Evolutionary conservation across 495 filamentous ascomycete species (phyloP).

Genomic region (Filosporella fistucella): DNA sequence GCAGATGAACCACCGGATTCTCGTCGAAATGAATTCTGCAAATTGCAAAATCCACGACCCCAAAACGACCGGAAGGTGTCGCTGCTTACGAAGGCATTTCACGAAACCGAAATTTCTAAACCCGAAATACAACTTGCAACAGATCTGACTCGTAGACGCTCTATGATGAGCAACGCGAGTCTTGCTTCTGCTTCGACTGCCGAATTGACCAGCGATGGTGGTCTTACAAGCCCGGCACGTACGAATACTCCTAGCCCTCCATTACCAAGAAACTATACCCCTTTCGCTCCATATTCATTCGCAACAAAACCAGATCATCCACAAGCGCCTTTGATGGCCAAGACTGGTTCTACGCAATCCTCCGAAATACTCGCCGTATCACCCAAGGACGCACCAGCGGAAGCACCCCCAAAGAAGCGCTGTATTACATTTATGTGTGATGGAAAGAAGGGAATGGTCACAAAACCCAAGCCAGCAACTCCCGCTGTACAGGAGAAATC

Average conservation of each 20-base stretch:
- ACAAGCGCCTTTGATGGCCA: background rate
- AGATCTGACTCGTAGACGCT: conserved; percentile 51
- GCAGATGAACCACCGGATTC: conserved; percentile 51
- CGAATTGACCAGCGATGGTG: conserved; percentile 88
- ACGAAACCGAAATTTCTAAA: conserved; percentile 43
- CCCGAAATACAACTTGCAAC: conserved; percentile 30
- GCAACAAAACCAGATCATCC: conserved; percentile 2
- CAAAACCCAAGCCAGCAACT: conserved; percentile 6
- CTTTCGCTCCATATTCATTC: conserved; percentile 21
- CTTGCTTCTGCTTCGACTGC: conserved; percentile 75
- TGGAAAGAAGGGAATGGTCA: conserved; percentile 13
- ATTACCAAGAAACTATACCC: conserved; percentile 36
- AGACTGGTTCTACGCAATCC: background rate
- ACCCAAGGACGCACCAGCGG: conserved; percentile 24
- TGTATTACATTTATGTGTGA: conserved; percentile 92
- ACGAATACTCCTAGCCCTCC: conserved; percentile 88
- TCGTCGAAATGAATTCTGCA: conserved; percentile 28
- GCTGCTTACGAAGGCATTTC: conserved; percentile 74
- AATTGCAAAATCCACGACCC: conserved; percentile 31
- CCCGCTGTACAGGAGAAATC: conserved; percentile 5
- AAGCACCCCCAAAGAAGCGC: conserved; percentile 54
- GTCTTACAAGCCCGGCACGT: conserved; percentile 83
- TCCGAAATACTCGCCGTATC: conserved; percentile 4
- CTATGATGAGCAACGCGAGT: conserved; percentile 74
- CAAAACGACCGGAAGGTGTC: conserved; percentile 57